phyloP scores from a whole-genome alignment of 139 green algal genomes.

The Asterochloris sp. region DNA sequence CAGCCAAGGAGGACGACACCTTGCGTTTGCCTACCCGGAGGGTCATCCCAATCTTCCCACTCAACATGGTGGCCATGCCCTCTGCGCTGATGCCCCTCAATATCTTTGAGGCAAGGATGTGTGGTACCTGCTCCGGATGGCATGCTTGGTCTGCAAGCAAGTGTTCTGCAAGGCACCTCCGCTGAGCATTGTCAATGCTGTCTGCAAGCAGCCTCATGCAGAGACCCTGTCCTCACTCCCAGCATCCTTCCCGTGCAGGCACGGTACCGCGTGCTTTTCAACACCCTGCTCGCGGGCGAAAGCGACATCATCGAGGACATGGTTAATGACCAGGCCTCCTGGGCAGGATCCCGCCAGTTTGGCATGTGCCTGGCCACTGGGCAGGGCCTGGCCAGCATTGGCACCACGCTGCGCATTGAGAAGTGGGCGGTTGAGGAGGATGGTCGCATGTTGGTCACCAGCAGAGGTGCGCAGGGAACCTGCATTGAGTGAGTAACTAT shows the following conservation, averaged over 20 bases:
- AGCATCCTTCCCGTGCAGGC: background rate
- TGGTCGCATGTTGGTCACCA: background rate
- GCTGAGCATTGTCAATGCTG: background rate
- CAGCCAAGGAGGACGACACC: too few relatives aligned
- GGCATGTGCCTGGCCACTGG: background rate
- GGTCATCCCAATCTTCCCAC: slow-evolving; percentile 56
- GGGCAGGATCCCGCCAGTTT: too few relatives aligned
- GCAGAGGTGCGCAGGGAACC: background rate
- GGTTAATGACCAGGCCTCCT: too few relatives aligned
- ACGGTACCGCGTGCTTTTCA: slow-evolving; percentile 45
- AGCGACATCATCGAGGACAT: background rate
- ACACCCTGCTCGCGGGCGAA: slow-evolving; percentile 34
- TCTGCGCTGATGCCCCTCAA: slow-evolving; percentile 45
- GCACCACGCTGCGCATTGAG: background rate
- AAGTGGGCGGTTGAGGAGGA: background rate
- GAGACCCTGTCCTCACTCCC: background rate
- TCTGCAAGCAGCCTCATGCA: background rate
- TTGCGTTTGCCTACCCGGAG: too few relatives aligned
- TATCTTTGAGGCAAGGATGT: slow-evolving; percentile 64
- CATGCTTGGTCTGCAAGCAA: background rate
- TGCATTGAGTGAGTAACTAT: too few relatives aligned
- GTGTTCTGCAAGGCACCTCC: too few relatives aligned
- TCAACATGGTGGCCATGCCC: slow-evolving; percentile 57
- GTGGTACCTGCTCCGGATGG: background rate
- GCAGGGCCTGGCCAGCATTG: background rate